These are phyloP conservation scores for Pichia sorboxylosa DNA, from an alignment of 1,139 yeast species.

Conservation along the genomic window DNA sequence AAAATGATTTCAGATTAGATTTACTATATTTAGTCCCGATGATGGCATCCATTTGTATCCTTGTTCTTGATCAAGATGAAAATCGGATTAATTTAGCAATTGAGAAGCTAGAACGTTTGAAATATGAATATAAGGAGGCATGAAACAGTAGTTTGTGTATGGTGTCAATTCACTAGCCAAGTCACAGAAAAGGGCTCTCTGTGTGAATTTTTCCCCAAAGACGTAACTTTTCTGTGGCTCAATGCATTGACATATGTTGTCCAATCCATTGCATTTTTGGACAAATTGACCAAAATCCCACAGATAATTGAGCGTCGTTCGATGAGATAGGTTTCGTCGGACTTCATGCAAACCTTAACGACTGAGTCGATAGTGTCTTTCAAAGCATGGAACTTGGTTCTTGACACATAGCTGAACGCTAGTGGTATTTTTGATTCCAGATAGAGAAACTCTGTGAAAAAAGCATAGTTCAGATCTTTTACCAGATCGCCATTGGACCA, in stretches of 20 bases:
- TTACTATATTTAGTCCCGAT: slow-evolving; percentile 17
- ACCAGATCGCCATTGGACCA: slow-evolving; percentile 1
- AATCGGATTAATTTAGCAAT: slow-evolving; percentile 12
- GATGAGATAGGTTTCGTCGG: slow-evolving; percentile 11
- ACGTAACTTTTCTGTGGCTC: too few relatives aligned
- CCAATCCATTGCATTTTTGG: slow-evolving; percentile 7
- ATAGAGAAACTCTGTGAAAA: slow-evolving; percentile 8
- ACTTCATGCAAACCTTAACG: slow-evolving; percentile 13
- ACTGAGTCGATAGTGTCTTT: slow-evolving; percentile 9
- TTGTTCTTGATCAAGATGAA: slow-evolving; percentile 13
- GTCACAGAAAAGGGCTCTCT: slow-evolving; percentile 5
- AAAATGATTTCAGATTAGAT: slow-evolving; percentile 1
- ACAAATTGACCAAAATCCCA: slow-evolving; percentile 17
- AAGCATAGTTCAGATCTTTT: slow-evolving; percentile 10
- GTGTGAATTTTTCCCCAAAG: too few relatives aligned
- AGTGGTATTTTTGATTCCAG: slow-evolving; percentile 15
- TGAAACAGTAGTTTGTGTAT: slow-evolving; percentile 8
- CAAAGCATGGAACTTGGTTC: slow-evolving; percentile 11
- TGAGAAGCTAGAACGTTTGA: slow-evolving; percentile 13
- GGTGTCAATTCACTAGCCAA: slow-evolving; percentile 7
- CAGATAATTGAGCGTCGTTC: slow-evolving; percentile 15
- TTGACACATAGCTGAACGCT: slow-evolving; percentile 17
- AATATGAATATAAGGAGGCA: slow-evolving; percentile 21
- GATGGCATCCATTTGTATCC: slow-evolving; percentile 12
- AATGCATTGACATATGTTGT: slow-evolving; percentile 4